Percentiles rank a stretch among this genome's conserved stretches.
phyloP scores from a whole-genome alignment of 352 stramenopile species.

The Phytophthora melonis region DNA sequence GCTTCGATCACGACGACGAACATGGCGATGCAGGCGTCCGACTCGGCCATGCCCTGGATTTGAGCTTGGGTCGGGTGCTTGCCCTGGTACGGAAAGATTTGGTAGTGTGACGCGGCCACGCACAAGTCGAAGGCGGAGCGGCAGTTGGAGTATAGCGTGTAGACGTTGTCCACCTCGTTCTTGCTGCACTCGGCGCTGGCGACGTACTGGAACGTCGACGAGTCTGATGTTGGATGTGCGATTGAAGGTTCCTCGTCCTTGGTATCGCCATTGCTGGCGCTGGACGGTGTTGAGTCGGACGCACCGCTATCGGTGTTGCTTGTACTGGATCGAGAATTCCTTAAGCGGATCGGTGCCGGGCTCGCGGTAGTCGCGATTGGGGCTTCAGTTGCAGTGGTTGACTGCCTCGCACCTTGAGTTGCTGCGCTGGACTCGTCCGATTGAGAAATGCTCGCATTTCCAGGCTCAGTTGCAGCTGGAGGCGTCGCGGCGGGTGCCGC shows the following conservation, averaged over 20 bases:
- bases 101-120: constrained; percentile 59
- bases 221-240: constrained; percentile 49
- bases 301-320: constrained; percentile 6
- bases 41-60: constrained; percentile 59
- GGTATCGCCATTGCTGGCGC: neutral
- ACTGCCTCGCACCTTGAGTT: constrained; percentile 6
- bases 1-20: constrained; percentile 63
- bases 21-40: constrained; percentile 58
- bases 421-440: constrained; percentile 17
- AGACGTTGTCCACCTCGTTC: constrained; percentile 50
- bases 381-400: neutral
- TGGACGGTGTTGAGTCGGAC: neutral
- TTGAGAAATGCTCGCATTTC: neutral
- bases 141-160: constrained; percentile 69
- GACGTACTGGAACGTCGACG: constrained; percentile 56
- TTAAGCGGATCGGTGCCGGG: neutral
- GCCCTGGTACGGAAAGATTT: constrained; percentile 70
- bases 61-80: constrained; percentile 56
- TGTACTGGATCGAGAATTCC: neutral
- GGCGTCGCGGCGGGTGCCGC: neutral
- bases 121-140: constrained; percentile 66
- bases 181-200: constrained; percentile 51
- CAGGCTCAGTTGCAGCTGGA: neutral
- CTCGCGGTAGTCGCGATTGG: neutral
- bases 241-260: constrained; percentile 21